Evolutionary conservation across 2,329 filamentous ascomycete species (phyloP), one percentile per base, ranked within the genome.

Genomic region (Mycosphaerella arachidis): DNA sequence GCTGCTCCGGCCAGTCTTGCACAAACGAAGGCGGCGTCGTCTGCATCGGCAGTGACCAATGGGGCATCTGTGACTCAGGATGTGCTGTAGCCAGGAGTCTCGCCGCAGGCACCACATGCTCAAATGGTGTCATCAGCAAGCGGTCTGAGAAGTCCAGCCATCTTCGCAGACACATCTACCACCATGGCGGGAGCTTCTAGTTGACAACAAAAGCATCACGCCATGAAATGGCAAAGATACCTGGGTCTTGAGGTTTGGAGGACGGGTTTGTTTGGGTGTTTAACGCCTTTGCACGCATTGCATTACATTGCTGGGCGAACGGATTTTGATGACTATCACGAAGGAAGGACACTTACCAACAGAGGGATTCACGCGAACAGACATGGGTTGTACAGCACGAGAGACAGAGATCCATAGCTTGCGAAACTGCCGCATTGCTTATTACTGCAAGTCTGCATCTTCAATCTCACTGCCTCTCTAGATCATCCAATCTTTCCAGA

Each of bases 61-160:
- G 74, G 54, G 77, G 76, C 37, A 67, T 78, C 27, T 79, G 77
- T 73, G 72, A 78, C 70, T 69, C 70, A 37, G 75, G 75, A 33
- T 75, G 68, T 55, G 77, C 75, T 29, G 69, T 77, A 30, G 62
- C 73, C 4, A 72, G 75, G 62, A 65, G 68, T 40, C 70, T 79
- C 13, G 72, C 77, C 13, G 63, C 65, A n/a, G 77, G 77, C 51
- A 78, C 74, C 45, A 64, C 67, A 6, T 79, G 77, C 70, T 66
- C 70, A 12, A 68, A 69, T 37, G 74, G 74, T 52, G 63, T 63
- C 29, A 70, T 77, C 37, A 45, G 53, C 46, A 64, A 61, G 45
- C 58, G 64, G 3, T 20, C 51, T 13, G 33, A 55, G 18, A 20
- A 54, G 4, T 24, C 33, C 5, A 27, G 31, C n/a, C 63, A 63